Percentiles rank a stretch among this genome's conserved stretches.
Conservation (phyloP, 2,329 filamentous ascomycete genomes). For the Colletotrichum navitas region DNA sequence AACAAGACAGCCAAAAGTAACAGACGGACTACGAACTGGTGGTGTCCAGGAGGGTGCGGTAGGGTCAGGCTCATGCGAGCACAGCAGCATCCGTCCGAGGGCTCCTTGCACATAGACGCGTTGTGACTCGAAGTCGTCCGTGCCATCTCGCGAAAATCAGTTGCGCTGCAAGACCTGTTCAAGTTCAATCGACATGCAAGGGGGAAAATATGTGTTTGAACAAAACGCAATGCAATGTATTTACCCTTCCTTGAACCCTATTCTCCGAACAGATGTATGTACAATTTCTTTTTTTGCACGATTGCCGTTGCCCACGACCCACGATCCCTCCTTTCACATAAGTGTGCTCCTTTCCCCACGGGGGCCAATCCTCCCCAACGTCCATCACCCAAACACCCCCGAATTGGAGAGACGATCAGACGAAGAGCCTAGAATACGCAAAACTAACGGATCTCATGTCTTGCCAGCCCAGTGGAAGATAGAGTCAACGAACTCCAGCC, state of each 20-base stretch:
- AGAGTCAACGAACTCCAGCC: slow-evolving; percentile 51
- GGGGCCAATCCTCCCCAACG: slow-evolving; percentile 13
- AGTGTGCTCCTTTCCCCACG: slow-evolving; percentile 13
- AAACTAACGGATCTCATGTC: slow-evolving; percentile 20
- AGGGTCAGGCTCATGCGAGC: neutral
- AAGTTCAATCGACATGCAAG: neutral
- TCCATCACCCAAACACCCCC: slow-evolving; percentile 10
- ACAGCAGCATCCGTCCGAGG: neutral
- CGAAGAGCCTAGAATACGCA: slow-evolving; percentile 20
- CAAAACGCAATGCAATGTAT: slow-evolving; percentile 44
- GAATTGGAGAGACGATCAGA: slow-evolving; percentile 15
- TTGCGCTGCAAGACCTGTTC: too few species aligned
- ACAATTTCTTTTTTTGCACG: slow-evolving; percentile 55
- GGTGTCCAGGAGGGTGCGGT: neutral
- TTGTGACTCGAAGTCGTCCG: too few species aligned
- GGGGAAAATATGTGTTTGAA: neutral
- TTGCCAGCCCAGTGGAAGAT: slow-evolving; percentile 37
- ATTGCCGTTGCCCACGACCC: slow-evolving; percentile 21
- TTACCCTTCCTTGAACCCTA: slow-evolving; percentile 50
- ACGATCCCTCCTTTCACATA: neutral
- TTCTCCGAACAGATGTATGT: slow-evolving; percentile 57
- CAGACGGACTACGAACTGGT: neutral
- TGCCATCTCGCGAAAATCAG: neutral
- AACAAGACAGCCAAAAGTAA: neutral
- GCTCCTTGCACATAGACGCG: neutral